phyloP scores from a whole-genome alignment of 805 yeast species.

The Danielia oregonensis region DNA sequence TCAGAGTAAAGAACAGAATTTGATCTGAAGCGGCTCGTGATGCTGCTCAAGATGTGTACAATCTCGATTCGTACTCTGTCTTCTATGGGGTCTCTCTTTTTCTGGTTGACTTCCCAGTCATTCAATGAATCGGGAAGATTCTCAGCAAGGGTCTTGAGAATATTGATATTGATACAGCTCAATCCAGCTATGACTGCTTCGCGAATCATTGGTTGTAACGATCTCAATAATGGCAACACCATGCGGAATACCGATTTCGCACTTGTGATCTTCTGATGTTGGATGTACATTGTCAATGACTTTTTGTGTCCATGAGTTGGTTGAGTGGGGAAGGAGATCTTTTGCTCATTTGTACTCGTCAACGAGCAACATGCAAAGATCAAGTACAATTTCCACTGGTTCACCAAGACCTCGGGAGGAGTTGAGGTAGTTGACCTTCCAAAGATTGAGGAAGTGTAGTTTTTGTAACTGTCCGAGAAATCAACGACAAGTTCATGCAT shows the following conservation, averaged over 20 bases:
- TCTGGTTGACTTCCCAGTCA: slow-evolving; percentile 39
- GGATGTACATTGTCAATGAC: slow-evolving; percentile 77
- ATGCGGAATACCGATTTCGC: slow-evolving; percentile 85
- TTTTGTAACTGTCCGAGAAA: slow-evolving; percentile 44
- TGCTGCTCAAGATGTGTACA: slow-evolving; percentile 66
- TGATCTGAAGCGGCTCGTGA: slow-evolving; percentile 58
- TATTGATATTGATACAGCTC: slow-evolving; percentile 85
- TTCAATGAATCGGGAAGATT: slow-evolving; percentile 60
- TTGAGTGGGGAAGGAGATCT: slow-evolving; percentile 49
- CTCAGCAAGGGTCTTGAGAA: slow-evolving; percentile 77
- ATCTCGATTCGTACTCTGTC: slow-evolving; percentile 66
- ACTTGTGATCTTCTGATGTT: slow-evolving; percentile 88
- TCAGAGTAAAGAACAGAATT: slow-evolving; percentile 54
- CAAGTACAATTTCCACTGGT: slow-evolving; percentile 85
- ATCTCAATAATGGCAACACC: slow-evolving; percentile 76
- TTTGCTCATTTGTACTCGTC: slow-evolving; percentile 86
- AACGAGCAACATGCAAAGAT: slow-evolving; percentile 90
- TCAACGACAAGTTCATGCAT: slow-evolving; percentile 67
- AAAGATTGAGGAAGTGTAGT: slow-evolving; percentile 35
- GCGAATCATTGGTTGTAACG: slow-evolving; percentile 63
- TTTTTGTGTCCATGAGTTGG: slow-evolving; percentile 66
- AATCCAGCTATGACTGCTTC: slow-evolving; percentile 89
- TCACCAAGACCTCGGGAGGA: slow-evolving; percentile 68
- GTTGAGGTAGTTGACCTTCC: slow-evolving; percentile 23
- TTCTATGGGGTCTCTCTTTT: slow-evolving; percentile 31